Evolutionary conservation across 768 basidiomycete species (phyloP).

Genomic region (Lactarius tabidus): DNA sequence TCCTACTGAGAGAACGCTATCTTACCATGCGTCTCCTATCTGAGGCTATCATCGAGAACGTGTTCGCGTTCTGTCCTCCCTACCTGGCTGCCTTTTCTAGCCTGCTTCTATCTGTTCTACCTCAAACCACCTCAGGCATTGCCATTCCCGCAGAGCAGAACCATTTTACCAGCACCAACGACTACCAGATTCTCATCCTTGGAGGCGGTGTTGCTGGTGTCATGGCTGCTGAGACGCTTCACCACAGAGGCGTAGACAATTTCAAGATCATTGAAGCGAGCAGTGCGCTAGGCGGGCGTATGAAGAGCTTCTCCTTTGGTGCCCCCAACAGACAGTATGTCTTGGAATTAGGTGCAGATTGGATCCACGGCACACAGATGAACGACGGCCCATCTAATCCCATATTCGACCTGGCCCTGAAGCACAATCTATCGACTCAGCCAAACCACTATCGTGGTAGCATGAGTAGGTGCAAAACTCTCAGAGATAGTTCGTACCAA

Average conservation of each 20-base stretch:
- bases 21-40: constrained; percentile 19
- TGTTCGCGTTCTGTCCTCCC: constrained; percentile 1
- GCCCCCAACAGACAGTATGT: constrained; percentile 35
- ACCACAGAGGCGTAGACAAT: constrained; percentile 49
- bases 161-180: constrained; percentile 25
- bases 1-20: neutral
- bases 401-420: constrained; percentile 52
- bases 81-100: constrained; percentile 4
- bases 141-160: neutral
- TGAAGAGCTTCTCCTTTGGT: constrained; percentile 48
- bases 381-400: constrained; percentile 54
- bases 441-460: constrained; percentile 43
- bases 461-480: constrained; percentile 36
- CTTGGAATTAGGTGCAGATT: constrained; percentile 56
- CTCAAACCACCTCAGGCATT: constrained; percentile 9
- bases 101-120: constrained; percentile 12
- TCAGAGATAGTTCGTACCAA: neutral
- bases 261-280: constrained; percentile 60
- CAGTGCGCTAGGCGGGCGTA: constrained; percentile 56
- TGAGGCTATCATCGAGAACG: constrained; percentile 3
- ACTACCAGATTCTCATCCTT: constrained; percentile 49
- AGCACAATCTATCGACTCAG: constrained; percentile 47
- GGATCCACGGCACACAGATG: constrained; percentile 52
- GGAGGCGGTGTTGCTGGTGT: constrained; percentile 66
- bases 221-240: constrained; percentile 58